Percentiles rank a stretch among this genome's conserved stretches.
These are phyloP conservation scores for Pichia sp. DNA, from an alignment of 1,139 yeast genomes.

Conservation along the genomic window DNA sequence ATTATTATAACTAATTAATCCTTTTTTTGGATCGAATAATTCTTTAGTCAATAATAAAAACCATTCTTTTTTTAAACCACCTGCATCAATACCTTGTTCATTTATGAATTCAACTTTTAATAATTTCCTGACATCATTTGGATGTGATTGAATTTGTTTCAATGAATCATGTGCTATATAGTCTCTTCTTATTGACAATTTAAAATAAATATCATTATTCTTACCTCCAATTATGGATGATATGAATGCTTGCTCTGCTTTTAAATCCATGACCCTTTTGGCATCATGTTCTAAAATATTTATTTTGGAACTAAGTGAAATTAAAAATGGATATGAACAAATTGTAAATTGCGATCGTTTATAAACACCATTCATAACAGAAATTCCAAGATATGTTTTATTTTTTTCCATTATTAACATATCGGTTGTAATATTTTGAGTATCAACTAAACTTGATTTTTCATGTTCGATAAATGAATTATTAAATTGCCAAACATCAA, in stretches of 20 bases:
- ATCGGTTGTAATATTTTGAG: constrained; percentile 37
- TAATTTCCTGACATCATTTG: constrained; percentile 64
- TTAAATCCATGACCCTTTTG: constrained; percentile 71
- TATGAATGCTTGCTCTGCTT: constrained; percentile 86
- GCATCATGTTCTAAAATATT: constrained; percentile 79
- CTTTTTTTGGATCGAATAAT: constrained; percentile 60
- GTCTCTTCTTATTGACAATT: constrained; percentile 61
- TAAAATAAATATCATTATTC: constrained; percentile 60
- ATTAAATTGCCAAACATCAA: constrained; percentile 67
- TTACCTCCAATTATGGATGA: constrained; percentile 58
- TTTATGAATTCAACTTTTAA: constrained; percentile 71
- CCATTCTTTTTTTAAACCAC: constrained; percentile 93
- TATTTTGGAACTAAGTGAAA: constrained; percentile 79
- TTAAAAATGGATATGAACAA: constrained; percentile 77
- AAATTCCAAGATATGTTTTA: constrained; percentile 31
- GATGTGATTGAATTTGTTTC: constrained; percentile 51
- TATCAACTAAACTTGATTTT: too few relatives aligned
- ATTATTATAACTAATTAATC: constrained; percentile 55
- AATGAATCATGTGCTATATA: constrained; percentile 72
- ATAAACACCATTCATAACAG: constrained; percentile 20
- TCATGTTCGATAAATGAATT: constrained; percentile 10
- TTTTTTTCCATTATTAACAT: constrained; percentile 35
- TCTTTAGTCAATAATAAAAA: constrained; percentile 66
- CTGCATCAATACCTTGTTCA: constrained; percentile 94
- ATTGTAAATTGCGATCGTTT: constrained; percentile 41